Evolutionary conservation across 345 rosid genomes (phyloP), one percentile per base, ranked within the genome.

Genomic region (Leavenworthia alabamica): DNA sequence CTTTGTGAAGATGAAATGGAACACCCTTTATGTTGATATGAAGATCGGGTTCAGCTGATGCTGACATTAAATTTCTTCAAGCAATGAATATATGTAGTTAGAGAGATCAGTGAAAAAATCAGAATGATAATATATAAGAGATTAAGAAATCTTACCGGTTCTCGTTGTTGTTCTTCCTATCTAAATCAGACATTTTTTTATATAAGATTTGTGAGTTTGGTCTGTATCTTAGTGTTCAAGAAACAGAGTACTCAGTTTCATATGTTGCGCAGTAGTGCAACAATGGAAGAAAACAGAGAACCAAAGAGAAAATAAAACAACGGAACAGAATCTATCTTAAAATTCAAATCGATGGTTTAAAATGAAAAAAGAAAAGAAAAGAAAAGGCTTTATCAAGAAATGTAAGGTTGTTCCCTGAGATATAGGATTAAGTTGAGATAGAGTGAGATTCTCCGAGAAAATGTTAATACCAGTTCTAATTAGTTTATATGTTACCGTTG

Each of bases 1-100:
- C 92, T 67, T 43, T 77, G 71, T 36, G 45, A 7, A 80, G 55
- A 35, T 66, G 22, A 67, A 84, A 81, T 37, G 83, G 75, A 66
- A 61, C 44, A 15, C 75, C 84, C 8, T 62, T 57, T 1, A 78
- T 62, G 62, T 60, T 13, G 44, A 82, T 56, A 44, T 63, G 74
- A 62, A 75, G 62, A 58, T 77, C 79, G 3, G 82, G 17, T 24
- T 67, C 51, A 50, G 62, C 45, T 14, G 67, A 50, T 33, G 48
- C 29, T 35, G 79, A 31, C 62, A 65, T 73, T 15, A 72, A 50
- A 32, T 60, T 53, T 83, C 96, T 88, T 62, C 63, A 27, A 69
- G 43, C 0, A 7, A 32, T 47, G 5, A 48, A 33, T 42, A 1
- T 16, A 55, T 3, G 3, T 35, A 42, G 2, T 50, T 27, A 44